Percentiles rank a stretch among this genome's conserved stretches.
phyloP scores from a whole-genome alignment of 768 basidiomycete genomes.

The Megacollybia marginata region DNA sequence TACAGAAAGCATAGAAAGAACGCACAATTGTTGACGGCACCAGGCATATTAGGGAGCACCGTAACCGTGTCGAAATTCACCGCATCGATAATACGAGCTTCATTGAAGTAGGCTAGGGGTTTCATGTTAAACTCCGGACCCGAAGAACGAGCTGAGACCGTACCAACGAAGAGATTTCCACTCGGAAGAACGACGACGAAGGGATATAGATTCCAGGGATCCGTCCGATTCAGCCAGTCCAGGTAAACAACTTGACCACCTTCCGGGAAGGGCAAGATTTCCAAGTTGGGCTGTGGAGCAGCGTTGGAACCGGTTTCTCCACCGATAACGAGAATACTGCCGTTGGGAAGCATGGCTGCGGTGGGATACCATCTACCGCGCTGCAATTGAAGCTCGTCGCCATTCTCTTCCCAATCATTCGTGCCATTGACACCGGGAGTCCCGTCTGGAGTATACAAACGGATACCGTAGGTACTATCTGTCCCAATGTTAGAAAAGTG shows the following conservation, averaged over 20 bases:
- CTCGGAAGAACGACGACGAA: constrained; percentile 69
- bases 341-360: constrained; percentile 64
- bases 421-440: constrained; percentile 61
- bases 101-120: constrained; percentile 69
- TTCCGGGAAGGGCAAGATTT: constrained; percentile 58
- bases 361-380: constrained; percentile 55
- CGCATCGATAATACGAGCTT: constrained; percentile 72
- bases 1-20: not conserved
- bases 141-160: constrained; percentile 7
- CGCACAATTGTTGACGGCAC: constrained; percentile 59
- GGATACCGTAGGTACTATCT: constrained; percentile 50
- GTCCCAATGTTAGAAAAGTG: constrained; percentile 19
- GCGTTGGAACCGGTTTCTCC: constrained; percentile 74
- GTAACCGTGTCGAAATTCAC: constrained; percentile 53
- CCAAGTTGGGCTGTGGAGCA: constrained; percentile 56
- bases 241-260: constrained; percentile 61
- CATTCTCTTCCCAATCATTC: constrained; percentile 77
- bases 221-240: constrained; percentile 62
- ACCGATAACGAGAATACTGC: constrained; percentile 65
- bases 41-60: constrained; percentile 66
- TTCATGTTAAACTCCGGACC: not conserved
- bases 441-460: constrained; percentile 69
- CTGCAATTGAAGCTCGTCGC: constrained; percentile 11
- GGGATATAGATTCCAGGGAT: constrained; percentile 78
- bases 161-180: constrained; percentile 63